Base-by-base conservation (phyloP, 2,329 filamentous ascomycete species). In the Parascedosporium putredinis region DNA sequence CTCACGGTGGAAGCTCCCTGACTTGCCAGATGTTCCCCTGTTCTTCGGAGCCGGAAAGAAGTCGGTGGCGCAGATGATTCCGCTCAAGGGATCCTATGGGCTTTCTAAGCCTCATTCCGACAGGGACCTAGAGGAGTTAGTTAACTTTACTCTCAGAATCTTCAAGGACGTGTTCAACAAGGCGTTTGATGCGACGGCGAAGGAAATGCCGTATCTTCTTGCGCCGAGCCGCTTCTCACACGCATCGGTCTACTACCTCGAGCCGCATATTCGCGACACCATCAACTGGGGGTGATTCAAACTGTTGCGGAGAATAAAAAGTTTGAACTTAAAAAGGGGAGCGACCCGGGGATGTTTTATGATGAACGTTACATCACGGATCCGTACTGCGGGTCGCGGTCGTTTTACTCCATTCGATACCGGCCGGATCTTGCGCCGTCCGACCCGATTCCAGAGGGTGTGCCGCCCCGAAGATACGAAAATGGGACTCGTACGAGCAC, bases 81-180 rank as follows among this genome's bases (percentile, higher is more conserved):
- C 72, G 0, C 55, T 84, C 2, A 48, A 58, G 0, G 57, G 54
- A 0, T 59, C 71, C 1, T 56, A 89, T 1, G 9, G 64, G 1
- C 55, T 80, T 0, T 62, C 67, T 0, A 56, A 68, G 0, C 58
- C 67, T 0, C 60, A 71, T 10, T 1, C 55, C 3, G 29, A 18
- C 3, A 16, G 38, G 12, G 4, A 20, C 5, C 8, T 88, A 0
- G 64, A 75, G 1, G 62, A 69, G 1, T 62, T 97, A n/a, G 81
- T 80, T 1, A 65, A 63, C 0, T 95, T 93, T 61, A 95, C 87
- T 0, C 67, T 94, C 36, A 74, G 76, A 4, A 65, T 94, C 0
- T 96, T 94, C 63, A 69, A 78, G 14, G 88, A 97, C 56, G 71
- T 96, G 0, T 97, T 95, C 68, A 91, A 89, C 64, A 98, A 98